Conservation (phyloP, 2,329 filamentous ascomycete genomes). For the Pseudogymnoascus sp. region DNA sequence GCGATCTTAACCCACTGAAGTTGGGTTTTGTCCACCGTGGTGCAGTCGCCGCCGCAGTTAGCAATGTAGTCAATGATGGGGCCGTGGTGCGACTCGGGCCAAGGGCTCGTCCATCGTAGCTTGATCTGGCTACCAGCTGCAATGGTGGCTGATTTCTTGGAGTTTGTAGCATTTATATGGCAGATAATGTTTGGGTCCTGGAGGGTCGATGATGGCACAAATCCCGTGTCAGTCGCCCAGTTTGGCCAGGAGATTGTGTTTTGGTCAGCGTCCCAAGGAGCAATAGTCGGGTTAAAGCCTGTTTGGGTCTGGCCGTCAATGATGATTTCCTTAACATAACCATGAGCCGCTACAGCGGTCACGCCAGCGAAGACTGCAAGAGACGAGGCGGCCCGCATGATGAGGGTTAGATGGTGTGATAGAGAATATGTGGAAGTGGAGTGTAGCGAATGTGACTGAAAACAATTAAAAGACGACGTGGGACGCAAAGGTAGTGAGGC, state of each 20-base stretch:
- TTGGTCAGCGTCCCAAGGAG: slow-evolving; percentile 25
- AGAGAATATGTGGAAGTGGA: background rate
- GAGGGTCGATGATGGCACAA: slow-evolving; percentile 42
- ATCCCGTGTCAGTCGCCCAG: slow-evolving; percentile 44
- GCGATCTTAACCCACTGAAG: slow-evolving; percentile 38
- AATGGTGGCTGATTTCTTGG: slow-evolving; percentile 44
- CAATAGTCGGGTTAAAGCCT: background rate
- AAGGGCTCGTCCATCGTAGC: slow-evolving; percentile 52
- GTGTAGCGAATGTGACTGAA: background rate
- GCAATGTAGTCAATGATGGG: slow-evolving; percentile 27
- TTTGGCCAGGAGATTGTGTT: slow-evolving; percentile 50
- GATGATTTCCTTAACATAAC: slow-evolving; percentile 37
- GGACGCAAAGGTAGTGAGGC: background rate
- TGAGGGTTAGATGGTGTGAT: background rate
- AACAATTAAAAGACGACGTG: background rate
- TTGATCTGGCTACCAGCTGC: slow-evolving; percentile 51
- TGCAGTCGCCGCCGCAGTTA: slow-evolving; percentile 34
- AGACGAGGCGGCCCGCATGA: background rate
- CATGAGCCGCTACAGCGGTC: slow-evolving; percentile 39
- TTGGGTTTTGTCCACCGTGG: slow-evolving; percentile 31
- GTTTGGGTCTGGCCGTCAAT: slow-evolving; percentile 39
- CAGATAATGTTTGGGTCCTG: slow-evolving; percentile 50
- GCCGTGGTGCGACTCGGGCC: slow-evolving; percentile 55
- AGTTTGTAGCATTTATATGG: slow-evolving; percentile 50
- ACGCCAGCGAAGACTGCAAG: slow-evolving; percentile 24